phyloP scores from a whole-genome alignment of 371 early-diverging fungal genomes.

The Lichtheimia ramosa region DNA sequence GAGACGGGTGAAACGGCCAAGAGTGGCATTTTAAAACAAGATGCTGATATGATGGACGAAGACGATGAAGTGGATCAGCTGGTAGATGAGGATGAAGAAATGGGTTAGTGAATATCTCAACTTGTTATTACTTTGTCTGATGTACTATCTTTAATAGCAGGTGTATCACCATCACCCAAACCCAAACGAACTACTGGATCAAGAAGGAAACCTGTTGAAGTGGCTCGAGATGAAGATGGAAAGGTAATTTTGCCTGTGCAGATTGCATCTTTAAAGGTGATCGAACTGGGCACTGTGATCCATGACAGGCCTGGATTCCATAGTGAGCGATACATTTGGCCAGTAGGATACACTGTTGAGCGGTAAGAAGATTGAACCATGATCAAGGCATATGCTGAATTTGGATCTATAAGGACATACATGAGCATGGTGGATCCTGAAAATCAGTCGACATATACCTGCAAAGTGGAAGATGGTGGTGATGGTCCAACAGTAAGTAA shows the following conservation, averaged over 20 bases:
- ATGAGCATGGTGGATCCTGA: constrained; percentile 74
- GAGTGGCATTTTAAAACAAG: constrained; percentile 12
- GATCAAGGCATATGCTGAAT: constrained; percentile 1
- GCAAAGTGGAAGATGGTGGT: constrained; percentile 78
- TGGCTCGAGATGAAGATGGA: constrained; percentile 67
- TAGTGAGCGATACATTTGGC: constrained; percentile 30
- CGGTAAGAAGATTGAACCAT: constrained; percentile 10
- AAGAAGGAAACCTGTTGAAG: constrained; percentile 24
- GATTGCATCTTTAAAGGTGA: constrained; percentile 70
- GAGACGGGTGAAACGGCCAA: constrained; percentile 14
- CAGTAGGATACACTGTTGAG: constrained; percentile 22
- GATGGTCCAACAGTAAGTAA: constrained; percentile 63
- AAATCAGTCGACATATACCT: constrained; percentile 66
- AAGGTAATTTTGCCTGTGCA: constrained; percentile 69
- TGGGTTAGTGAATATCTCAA: constrained; percentile 3
- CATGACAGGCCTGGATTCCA: constrained; percentile 71
- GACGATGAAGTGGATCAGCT: constrained; percentile 20
- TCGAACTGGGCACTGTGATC: constrained; percentile 70
- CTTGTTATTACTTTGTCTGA: too few relatives aligned
- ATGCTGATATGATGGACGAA: constrained; percentile 9
- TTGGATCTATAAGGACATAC: constrained; percentile 46
- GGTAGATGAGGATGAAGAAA: constrained; percentile 22
- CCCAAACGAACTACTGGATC: constrained; percentile 9
- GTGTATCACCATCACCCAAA: constrained; percentile 1
- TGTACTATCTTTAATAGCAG: too few relatives aligned